phyloP scores from a whole-genome alignment of 2,329 filamentous ascomycete species.

The Metarhizium anisopliae region DNA sequence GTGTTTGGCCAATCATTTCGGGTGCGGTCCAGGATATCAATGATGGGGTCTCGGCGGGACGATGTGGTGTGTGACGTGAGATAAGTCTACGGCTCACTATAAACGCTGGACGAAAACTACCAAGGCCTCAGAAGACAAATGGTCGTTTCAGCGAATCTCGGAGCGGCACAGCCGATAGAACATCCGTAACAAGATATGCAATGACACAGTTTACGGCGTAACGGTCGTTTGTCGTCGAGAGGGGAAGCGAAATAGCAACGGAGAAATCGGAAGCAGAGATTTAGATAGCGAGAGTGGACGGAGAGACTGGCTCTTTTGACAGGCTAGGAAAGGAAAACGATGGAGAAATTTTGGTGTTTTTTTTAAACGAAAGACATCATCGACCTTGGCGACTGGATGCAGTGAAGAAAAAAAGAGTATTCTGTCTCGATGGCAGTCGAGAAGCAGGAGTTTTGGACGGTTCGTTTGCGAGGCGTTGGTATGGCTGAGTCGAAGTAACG shows the following conservation, averaged over 20 bases:
- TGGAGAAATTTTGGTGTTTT: conserved; percentile 10
- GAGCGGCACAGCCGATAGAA: not conserved
- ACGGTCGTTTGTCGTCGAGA: not conserved
- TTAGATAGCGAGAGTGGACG: conserved; percentile 16
- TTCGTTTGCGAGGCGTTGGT: conserved; percentile 5
- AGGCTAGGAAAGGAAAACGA: conserved; percentile 8
- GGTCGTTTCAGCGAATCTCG: not conserved
- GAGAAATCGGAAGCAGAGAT: not conserved
- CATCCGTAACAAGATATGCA: not conserved
- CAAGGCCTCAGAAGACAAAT: not conserved
- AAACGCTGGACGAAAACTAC: not conserved
- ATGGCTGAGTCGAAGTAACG: not conserved
- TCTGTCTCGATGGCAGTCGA: conserved; percentile 3
- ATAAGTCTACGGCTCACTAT: not conserved
- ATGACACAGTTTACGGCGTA: not conserved
- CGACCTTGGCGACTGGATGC: conserved; percentile 13
- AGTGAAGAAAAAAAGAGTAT: conserved; percentile 10
- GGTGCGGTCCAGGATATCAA: conserved; percentile 1
- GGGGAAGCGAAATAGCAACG: not conserved
- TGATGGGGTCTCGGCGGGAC: conserved; percentile 7
- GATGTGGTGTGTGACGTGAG: not conserved
- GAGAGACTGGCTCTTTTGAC: conserved; percentile 11
- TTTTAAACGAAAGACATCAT: conserved; percentile 26
- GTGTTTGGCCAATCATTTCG: conserved; percentile 8
- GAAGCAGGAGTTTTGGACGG: conserved; percentile 4